Percentiles rank a stretch among this genome's conserved stretches.
Conservation (phyloP, 2,329 filamentous ascomycete genomes). For the Aureobasidium sp. region DNA sequence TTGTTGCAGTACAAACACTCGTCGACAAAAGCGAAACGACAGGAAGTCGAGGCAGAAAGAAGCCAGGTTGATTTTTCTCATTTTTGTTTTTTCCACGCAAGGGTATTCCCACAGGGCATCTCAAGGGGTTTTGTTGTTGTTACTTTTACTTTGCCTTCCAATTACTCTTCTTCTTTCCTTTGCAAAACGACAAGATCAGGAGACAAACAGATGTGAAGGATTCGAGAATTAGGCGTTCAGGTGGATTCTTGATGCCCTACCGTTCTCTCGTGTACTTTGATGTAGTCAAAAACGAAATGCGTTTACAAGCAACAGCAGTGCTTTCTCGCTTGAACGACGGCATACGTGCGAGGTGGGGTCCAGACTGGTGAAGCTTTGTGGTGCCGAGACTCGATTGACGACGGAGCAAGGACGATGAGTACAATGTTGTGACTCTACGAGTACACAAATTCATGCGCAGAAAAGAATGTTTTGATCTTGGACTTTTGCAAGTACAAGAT, state of each 20-base stretch:
- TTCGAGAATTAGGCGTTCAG: neutral
- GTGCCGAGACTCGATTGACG: too few species aligned
- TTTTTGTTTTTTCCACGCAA: neutral
- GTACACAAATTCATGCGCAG: too few species aligned
- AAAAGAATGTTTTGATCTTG: too few species aligned
- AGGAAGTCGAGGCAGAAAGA: neutral
- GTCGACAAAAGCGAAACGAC: neutral
- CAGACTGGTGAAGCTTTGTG: neutral
- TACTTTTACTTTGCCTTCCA: neutral
- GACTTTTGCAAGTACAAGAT: neutral
- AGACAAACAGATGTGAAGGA: constrained; percentile 1
- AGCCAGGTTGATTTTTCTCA: neutral
- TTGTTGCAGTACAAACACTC: neutral
- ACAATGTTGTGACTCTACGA: too few species aligned
- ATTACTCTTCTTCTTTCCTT: neutral
- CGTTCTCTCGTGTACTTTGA: constrained; percentile 2
- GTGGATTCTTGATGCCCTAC: neutral
- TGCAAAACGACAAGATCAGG: neutral
- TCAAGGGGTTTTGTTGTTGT: neutral
- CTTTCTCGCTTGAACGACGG: neutral
- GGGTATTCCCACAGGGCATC: constrained; percentile 11
- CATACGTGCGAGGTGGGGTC: neutral
- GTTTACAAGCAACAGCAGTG: neutral
- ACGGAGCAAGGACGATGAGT: too few species aligned
- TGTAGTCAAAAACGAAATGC: constrained; percentile 4